A percentile compares a stretch with the other conserved stretches of the same genome.
Conservation (phyloP, 2,329 filamentous ascomycete species). For the Trichothecium roseum region DNA sequence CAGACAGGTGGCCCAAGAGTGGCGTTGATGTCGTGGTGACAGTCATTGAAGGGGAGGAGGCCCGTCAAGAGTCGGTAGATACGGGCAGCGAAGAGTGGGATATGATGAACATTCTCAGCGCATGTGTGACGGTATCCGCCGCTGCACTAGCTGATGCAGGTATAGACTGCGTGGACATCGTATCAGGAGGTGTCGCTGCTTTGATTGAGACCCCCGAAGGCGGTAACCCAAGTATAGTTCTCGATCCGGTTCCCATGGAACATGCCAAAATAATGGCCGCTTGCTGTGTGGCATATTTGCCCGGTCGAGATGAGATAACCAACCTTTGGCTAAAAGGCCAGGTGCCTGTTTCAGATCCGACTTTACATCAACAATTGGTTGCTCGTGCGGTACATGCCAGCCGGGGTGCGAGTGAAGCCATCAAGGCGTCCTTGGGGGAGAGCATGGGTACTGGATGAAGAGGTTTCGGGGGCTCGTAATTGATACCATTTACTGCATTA, state of each 20-base stretch:
- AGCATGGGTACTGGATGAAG: slow-evolving; percentile 11
- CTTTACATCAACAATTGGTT: slow-evolving; percentile 22
- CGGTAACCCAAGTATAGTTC: slow-evolving; percentile 39
- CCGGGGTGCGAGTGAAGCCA: slow-evolving; percentile 21
- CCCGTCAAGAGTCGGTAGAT: slow-evolving; percentile 40
- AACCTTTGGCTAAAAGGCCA: slow-evolving; percentile 87
- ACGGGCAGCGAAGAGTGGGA: slow-evolving; percentile 63
- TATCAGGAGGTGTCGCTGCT: slow-evolving; percentile 82
- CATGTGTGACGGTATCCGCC: slow-evolving; percentile 87
- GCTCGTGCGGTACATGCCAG: slow-evolving; percentile 30
- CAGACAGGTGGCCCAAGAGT: slow-evolving; percentile 96
- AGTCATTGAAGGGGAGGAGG: slow-evolving; percentile 86
- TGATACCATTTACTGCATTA: too few species aligned
- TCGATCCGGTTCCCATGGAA: slow-evolving; percentile 77
- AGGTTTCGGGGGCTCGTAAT: not conserved
- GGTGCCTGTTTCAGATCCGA: slow-evolving; percentile 28
- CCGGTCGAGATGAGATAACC: slow-evolving; percentile 79
- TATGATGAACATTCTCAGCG: slow-evolving; percentile 81
- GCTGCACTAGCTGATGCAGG: slow-evolving; percentile 89
- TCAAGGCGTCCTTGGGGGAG: slow-evolving; percentile 24
- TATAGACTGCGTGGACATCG: slow-evolving; percentile 88
- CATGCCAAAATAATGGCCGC: slow-evolving; percentile 69
- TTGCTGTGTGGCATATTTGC: slow-evolving; percentile 84
- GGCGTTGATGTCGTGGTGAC: slow-evolving; percentile 92
- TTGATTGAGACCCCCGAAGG: slow-evolving; percentile 40